Evolutionary conservation across 2,329 filamentous ascomycete genomes (phyloP).

Genomic region (Paecilomyces formosus): DNA sequence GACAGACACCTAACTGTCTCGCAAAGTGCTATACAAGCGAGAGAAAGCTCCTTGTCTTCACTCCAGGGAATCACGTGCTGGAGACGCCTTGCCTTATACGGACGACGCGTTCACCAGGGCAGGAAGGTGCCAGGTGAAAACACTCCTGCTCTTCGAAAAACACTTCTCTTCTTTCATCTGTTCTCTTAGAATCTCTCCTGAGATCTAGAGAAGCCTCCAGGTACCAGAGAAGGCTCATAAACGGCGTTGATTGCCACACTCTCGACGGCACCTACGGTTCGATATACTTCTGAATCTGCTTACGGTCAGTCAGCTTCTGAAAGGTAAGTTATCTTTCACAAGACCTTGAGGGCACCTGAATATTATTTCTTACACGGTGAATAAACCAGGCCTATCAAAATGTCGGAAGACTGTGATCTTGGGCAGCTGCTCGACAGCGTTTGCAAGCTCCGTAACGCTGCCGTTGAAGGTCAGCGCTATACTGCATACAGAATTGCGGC

Average conservation of each 20-base stretch:
- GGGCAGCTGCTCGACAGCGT: neutral
- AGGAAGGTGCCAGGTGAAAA: neutral
- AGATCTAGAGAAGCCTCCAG: neutral
- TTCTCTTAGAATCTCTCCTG: too few species aligned
- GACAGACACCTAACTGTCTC: neutral
- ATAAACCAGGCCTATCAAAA: neutral
- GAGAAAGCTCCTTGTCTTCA: neutral
- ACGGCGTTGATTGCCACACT: neutral
- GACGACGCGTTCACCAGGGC: neutral
- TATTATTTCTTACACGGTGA: neutral
- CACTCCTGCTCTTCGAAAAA: neutral
- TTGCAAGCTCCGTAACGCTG: neutral
- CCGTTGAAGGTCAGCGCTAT: neutral
- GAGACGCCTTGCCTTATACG: neutral
- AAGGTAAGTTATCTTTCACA: neutral
- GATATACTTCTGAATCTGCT: neutral
- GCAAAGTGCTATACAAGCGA: neutral
- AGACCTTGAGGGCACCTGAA: neutral
- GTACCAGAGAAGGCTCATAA: neutral
- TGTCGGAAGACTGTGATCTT: neutral
- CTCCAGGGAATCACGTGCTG: neutral
- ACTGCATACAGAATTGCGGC: neutral
- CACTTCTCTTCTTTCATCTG: neutral
- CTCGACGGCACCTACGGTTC: neutral
- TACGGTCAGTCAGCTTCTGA: neutral